A percentile compares a stretch with the other conserved stretches of the same genome.
Evolutionary conservation across 352 stramenopile genomes (phyloP).

Genomic region (Globisporangium abappressorium): DNA sequence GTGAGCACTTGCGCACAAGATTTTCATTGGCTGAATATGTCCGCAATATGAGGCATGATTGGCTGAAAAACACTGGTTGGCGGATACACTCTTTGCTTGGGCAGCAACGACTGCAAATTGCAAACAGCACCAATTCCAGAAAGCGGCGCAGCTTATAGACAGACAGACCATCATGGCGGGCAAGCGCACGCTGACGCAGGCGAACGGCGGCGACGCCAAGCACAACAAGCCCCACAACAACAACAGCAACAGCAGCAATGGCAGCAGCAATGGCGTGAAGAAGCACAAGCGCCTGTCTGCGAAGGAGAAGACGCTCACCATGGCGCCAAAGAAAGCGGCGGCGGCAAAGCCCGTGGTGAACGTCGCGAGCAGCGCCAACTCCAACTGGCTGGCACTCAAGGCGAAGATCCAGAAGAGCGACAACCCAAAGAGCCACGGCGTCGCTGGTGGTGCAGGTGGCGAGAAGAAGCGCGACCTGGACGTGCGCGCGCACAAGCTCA

Average conservation of each 20-base stretch:
- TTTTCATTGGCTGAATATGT: neutral
- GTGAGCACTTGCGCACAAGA: neutral
- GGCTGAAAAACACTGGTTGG: constrained; percentile 3
- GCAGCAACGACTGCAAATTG: neutral
- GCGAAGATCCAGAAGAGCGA: constrained; percentile 56
- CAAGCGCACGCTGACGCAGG: constrained; percentile 25
- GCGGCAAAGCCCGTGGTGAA: constrained; percentile 2
- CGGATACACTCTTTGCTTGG: neutral
- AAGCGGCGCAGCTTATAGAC: neutral
- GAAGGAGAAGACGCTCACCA: constrained; percentile 33
- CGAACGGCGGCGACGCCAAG: constrained; percentile 8
- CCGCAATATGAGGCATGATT: neutral
- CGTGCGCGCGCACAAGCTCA: constrained; percentile 37
- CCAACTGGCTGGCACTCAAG: constrained; percentile 78
- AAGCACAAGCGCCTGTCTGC: constrained; percentile 19
- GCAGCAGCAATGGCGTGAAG: constrained; percentile 23
- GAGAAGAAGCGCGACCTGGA: constrained; percentile 42
- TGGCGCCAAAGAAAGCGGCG: constrained; percentile 20
- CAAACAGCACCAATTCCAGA: neutral
- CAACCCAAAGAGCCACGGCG: constrained; percentile 13
- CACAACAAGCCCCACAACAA: constrained; percentile 8
- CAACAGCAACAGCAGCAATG: constrained; percentile 5
- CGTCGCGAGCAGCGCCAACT: constrained; percentile 33
- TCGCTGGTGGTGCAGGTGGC: neutral
- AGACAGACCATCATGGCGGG: constrained; percentile 9